A percentile compares a stretch with the other conserved stretches of the same genome.
These are phyloP conservation scores for Sanghuangporus sanghuang DNA, from an alignment of 1,284 basidiomycete species.

Conservation along the genomic window DNA sequence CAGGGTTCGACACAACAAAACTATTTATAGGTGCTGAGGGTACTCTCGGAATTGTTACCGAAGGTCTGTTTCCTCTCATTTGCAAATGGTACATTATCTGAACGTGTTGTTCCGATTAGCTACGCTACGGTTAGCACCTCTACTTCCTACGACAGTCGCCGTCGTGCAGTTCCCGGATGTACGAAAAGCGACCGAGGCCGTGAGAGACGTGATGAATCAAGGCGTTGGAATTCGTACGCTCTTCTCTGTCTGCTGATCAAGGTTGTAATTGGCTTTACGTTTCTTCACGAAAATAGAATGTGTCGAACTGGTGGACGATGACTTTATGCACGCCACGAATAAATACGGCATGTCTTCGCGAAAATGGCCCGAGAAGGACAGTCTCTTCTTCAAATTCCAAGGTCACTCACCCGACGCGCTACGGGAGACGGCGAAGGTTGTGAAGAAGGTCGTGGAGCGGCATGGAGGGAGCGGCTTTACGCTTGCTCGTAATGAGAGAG, in stretches of 20 bases:
- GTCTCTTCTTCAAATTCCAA: conserved; percentile 87
- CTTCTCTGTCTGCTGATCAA: not conserved
- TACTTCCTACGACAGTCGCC: conserved; percentile 73
- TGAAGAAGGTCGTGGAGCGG: conserved; percentile 50
- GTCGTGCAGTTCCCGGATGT: conserved; percentile 66
- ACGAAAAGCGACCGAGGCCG: conserved; percentile 66
- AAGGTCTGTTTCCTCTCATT: conserved; percentile 42
- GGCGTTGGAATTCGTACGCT: conserved; percentile 62
- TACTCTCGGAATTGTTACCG: conserved; percentile 89
- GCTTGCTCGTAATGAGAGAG: conserved; percentile 60
- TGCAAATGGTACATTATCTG: not conserved
- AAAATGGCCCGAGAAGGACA: conserved; percentile 66
- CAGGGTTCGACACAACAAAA: conserved; percentile 88
- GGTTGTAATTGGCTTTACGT: not conserved
- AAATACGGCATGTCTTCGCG: conserved; percentile 49
- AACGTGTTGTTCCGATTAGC: conserved; percentile 34
- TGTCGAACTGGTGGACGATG: conserved; percentile 71
- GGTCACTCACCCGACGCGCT: conserved; percentile 59
- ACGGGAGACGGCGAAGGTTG: conserved; percentile 56
- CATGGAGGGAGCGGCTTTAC: conserved; percentile 70
- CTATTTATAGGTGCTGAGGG: conserved; percentile 95
- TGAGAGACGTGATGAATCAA: conserved; percentile 69
- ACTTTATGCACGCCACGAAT: conserved; percentile 71
- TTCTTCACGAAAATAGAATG: conserved; percentile 44
- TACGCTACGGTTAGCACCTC: conserved; percentile 76